Conservation (phyloP, 768 basidiomycete genomes). For the Kwoniella europaea region DNA sequence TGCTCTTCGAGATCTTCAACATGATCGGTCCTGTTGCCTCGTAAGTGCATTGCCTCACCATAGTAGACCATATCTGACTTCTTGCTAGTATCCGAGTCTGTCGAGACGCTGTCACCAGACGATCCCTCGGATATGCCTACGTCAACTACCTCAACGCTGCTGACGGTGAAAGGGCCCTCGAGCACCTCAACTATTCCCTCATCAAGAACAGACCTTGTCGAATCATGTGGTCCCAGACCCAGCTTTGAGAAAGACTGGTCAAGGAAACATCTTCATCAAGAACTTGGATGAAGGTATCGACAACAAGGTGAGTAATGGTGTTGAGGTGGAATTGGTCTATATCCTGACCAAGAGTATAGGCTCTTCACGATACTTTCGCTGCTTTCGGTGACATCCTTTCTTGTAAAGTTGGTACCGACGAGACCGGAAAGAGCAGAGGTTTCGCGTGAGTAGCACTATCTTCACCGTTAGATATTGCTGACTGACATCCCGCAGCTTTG, state of each 20-base stretch:
- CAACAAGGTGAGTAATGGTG: conserved; percentile 73
- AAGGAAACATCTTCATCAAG: conserved; percentile 99
- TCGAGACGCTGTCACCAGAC: conserved; percentile 98
- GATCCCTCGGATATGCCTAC: conserved; percentile 98
- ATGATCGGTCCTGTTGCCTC: conserved; percentile 99
- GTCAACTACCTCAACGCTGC: conserved; percentile 96
- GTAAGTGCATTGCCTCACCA: conserved; percentile 61
- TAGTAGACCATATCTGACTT: neutral
- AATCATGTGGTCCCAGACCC: conserved; percentile 99
- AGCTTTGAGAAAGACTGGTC: conserved; percentile 96
- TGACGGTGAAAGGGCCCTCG: conserved; percentile 98
- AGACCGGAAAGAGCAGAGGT: conserved; percentile 91
- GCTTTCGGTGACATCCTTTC: conserved; percentile 98
- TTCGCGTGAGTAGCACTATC: conserved; percentile 64
- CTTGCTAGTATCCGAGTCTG: conserved; percentile 89
- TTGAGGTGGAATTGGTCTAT: neutral
- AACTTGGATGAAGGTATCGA: conserved; percentile 96
- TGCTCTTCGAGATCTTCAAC: conserved; percentile 99
- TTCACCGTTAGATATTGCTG: neutral
- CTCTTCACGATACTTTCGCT: conserved; percentile 98
- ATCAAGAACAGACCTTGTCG: conserved; percentile 99
- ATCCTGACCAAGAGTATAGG: conserved; percentile 62
- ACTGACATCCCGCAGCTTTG: conserved; percentile 66
- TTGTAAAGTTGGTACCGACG: conserved; percentile 98
- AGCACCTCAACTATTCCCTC: conserved; percentile 98